phyloP scores from a whole-genome alignment of 139 green algal genomes.

The Chlamydomonas sp. region DNA sequence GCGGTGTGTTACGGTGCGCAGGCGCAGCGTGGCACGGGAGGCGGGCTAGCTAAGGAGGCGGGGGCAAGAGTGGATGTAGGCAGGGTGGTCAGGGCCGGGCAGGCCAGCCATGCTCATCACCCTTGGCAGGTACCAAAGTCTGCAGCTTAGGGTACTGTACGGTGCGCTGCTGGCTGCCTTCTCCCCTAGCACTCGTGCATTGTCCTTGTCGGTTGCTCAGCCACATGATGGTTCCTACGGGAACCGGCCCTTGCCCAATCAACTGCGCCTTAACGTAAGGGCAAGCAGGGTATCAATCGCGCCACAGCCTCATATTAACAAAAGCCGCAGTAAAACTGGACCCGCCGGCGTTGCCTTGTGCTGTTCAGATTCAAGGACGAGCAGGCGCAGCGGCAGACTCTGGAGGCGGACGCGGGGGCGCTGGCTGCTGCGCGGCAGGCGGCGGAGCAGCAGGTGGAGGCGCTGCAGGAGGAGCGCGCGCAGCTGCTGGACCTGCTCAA shows the following conservation, averaged over 20 bases:
- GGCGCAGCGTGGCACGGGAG: neutral
- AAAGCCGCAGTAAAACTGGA: too few relatives aligned
- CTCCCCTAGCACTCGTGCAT: too few relatives aligned
- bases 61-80: neutral
- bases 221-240: too few relatives aligned
- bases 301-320: too few relatives aligned
- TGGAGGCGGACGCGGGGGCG: neutral
- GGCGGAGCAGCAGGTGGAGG: slow-evolving; percentile 4
- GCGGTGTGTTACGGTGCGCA: neutral
- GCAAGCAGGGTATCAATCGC: too few relatives aligned
- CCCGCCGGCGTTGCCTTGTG: neutral
- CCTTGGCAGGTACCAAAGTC: too few relatives aligned
- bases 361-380: slow-evolving; percentile 32
- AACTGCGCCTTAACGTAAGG: too few relatives aligned
- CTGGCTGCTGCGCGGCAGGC: neutral
- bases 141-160: too few relatives aligned
- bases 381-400: slow-evolving; percentile 13
- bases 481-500: slow-evolving; percentile 38
- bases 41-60: neutral
- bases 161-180: too few relatives aligned
- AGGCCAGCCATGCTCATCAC: neutral
- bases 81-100: neutral
- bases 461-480: slow-evolving; percentile 34
- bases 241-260: too few relatives aligned
- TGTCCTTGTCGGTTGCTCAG: too few relatives aligned